Percentiles rank a stretch among this genome's conserved stretches.
These are phyloP conservation scores for Aureobasidium sp. DNA, from an alignment of 2,329 filamentous ascomycete species.

Conservation along the genomic window DNA sequence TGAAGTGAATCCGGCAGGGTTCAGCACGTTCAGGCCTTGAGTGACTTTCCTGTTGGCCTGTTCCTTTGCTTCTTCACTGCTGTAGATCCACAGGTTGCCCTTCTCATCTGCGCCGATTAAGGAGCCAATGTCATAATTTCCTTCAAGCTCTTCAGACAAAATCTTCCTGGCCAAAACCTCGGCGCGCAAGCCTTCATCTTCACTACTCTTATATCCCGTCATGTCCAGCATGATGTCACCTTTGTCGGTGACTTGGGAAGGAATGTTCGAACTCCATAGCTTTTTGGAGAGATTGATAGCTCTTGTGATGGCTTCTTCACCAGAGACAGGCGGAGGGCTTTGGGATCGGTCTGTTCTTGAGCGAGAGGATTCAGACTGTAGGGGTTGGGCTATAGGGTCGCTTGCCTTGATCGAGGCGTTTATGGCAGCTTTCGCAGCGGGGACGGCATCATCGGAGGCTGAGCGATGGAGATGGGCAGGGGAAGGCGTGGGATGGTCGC, in stretches of 20 bases:
- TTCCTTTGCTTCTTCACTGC: conserved; percentile 91
- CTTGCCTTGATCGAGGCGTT: conserved; percentile 27
- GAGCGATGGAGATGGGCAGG: conserved; percentile 37
- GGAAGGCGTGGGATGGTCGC: conserved; percentile 19
- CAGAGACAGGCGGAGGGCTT: conserved; percentile 69
- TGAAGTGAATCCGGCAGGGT: conserved; percentile 47
- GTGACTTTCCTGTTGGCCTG: conserved; percentile 62
- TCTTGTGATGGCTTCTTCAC: conserved; percentile 70
- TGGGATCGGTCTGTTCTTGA: conserved; percentile 46
- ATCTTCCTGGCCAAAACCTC: conserved; percentile 93
- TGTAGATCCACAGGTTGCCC: conserved; percentile 99
- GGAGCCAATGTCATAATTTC: conserved; percentile 91
- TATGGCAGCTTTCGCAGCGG: conserved; percentile 35
- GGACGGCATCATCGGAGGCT: conserved; percentile 48
- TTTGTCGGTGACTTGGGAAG: conserved; percentile 81
- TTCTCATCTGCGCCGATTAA: conserved; percentile 92
- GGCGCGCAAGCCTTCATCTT: conserved; percentile 83
- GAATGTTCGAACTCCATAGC: conserved; percentile 83
- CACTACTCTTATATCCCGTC: conserved; percentile 91
- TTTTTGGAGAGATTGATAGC: conserved; percentile 81
- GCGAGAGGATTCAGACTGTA: conserved; percentile 21
- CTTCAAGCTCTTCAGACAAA: conserved; percentile 84
- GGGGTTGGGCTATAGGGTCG: conserved; percentile 19
- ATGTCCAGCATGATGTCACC: conserved; percentile 98
- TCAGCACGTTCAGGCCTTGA: conserved; percentile 34